Base-by-base conservation (phyloP, 1,139 yeast genomes). In the Lodderomyces theae region DNA sequence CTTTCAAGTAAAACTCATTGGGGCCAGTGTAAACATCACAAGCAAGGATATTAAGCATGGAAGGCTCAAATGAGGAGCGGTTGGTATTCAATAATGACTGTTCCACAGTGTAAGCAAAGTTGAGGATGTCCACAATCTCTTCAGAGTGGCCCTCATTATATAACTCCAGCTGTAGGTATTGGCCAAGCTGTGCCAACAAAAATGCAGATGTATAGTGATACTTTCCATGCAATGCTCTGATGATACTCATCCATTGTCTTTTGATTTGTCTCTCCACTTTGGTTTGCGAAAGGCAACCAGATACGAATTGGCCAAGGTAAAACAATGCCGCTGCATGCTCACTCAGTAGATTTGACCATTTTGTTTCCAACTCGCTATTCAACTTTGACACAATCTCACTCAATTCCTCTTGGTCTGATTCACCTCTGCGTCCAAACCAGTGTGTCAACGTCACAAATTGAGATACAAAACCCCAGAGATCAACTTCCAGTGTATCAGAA, bases 1-100 rank as follows among this genome's bases (percentile, higher is more conserved):
- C 29, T 15, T 23, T 5, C 29, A 35, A 35, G 16, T 35, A 35
- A 11, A 13, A 13, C 8, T 7, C 17, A 28, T 35, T 35, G 5
- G 38, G 19, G 18, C 21, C 12, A 9, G 17, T n/a, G 13, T 28
- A 35, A 10, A 12, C 25, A 10, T 26, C 22, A 13, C 15, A 4
- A 8, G 23, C 17, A 25, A 35, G 31, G 3, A 35, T 16, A 12
- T 12, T 17, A 12, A 24, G 13, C 4, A 25, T 6, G 2, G 34
- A 18, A 22, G 26, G n/a, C 12, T 15, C 36, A 22, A 34, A 16
- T 22, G 28, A 3, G 6, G 16, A 12, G 4, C 12, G 5, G 5
- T 21, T 22, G 11, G 10, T 24, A 10, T 24, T 34, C 19, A 24
- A 29, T 13, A 28, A 18, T 7, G 17, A 8, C 3, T 16, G n/a